Base-by-base conservation (phyloP, 2,329 filamentous ascomycete species). In the Phoma sp. region DNA sequence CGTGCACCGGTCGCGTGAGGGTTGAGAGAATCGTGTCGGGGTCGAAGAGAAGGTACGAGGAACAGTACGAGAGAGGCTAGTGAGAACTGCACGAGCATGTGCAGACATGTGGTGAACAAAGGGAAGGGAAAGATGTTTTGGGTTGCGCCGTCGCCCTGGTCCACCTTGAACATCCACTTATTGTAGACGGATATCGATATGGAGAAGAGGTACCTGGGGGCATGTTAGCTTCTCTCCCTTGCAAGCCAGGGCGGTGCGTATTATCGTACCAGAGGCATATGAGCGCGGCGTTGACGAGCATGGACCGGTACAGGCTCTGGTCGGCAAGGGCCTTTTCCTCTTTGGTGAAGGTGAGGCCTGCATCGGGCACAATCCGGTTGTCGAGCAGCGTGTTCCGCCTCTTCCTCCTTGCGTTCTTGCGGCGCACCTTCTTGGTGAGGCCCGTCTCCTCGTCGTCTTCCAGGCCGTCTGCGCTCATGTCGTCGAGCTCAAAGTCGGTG, bases 141-240 rank as follows among this genome's bases (percentile, higher is more conserved):
- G 8, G 70, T 55, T 51, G 73, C 61, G 49, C 73, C 72, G 57
- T 74, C 73, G 44, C 62, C 72, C 48, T 68, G 69, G 19, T 74
- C 72, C 45, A 89, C 84, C 58, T 88, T 84, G 78, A 99, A 98
- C 94, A 99, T 98, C 95, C 95, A 98, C 80, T 97, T 98, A 84
- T 99, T 99, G 82, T 98, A 99, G 89, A 75, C 71, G 38, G 73
- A 75, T 38, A 75, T 96, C 44, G 91, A 92, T 62, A 98, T 84
- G 17, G 93, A 97, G 77, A 98, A 98, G 35, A 92, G 79, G 73
- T 91, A 87, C 78, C 77, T 80, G 58, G 27, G 25, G 5, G 22
- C 9, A 4, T 54, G 52, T 70, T 53, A 69, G 68, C 43, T 44
- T 8, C 27, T 17, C 7, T 24, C 7, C 21, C 15, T n/a, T 25